These are phyloP conservation scores for Suhomyces coccinellae DNA, from an alignment of 1,139 yeast species.

Conservation along the genomic window DNA sequence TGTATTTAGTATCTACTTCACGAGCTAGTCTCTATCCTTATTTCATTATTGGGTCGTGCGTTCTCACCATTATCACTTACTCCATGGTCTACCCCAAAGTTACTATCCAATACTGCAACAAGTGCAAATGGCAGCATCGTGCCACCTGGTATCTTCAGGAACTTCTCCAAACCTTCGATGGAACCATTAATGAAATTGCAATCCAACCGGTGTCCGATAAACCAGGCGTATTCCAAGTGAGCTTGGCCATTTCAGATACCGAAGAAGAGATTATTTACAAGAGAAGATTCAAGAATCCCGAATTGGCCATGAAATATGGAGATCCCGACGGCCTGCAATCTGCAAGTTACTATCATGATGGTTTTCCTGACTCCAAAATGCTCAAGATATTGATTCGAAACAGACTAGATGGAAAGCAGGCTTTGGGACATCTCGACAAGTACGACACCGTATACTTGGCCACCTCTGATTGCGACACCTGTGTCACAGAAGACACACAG, in stretches of 20 bases:
- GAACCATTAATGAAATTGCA: constrained; percentile 36
- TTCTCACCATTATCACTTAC: not conserved
- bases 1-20: not conserved
- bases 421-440: constrained; percentile 40
- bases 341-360: constrained; percentile 40
- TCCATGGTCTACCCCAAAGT: constrained; percentile 26
- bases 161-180: constrained; percentile 44
- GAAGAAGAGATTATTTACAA: constrained; percentile 31
- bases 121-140: constrained; percentile 51
- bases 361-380: constrained; percentile 49
- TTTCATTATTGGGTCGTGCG: constrained; percentile 4
- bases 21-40: constrained; percentile 1
- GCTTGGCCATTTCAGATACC: constrained; percentile 15
- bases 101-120: constrained; percentile 42
- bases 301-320: constrained; percentile 20
- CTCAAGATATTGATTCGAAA: constrained; percentile 39
- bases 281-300: constrained; percentile 36
- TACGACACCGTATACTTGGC: constrained; percentile 11
- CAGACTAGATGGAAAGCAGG: constrained; percentile 22
- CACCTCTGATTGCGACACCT: not conserved
- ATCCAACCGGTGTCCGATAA: constrained; percentile 39
- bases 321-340: constrained; percentile 25
- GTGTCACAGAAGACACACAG: not conserved
- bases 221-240: constrained; percentile 42
- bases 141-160: constrained; percentile 51